These are phyloP conservation scores for Globisporangium cystogenes DNA, from an alignment of 352 stramenopile species.

Conservation along the genomic window DNA sequence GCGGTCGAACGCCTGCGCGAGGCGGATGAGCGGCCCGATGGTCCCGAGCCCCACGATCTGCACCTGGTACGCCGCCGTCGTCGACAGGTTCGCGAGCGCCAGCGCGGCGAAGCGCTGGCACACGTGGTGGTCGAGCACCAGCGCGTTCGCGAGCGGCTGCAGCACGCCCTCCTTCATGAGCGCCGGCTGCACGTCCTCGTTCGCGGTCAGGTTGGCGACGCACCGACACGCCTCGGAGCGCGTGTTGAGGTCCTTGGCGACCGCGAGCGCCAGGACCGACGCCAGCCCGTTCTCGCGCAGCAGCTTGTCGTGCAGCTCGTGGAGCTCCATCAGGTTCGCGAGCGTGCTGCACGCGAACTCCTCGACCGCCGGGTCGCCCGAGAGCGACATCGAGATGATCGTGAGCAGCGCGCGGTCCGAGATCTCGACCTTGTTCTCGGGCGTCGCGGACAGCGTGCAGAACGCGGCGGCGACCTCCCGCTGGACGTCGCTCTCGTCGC, in stretches of 20 bases:
- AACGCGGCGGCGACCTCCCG: slow-evolving; percentile 91
- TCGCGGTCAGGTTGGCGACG: slow-evolving; percentile 94
- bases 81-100: slow-evolving; percentile 93
- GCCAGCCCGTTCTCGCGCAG: slow-evolving; percentile 92
- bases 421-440: slow-evolving; percentile 96
- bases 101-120: slow-evolving; percentile 92
- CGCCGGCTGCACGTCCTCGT: slow-evolving; percentile 89
- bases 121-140: slow-evolving; percentile 89
- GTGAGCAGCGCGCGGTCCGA: slow-evolving; percentile 92
- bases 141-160: slow-evolving; percentile 84
- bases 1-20: slow-evolving; percentile 85
- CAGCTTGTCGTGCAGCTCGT: slow-evolving; percentile 93
- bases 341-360: slow-evolving; percentile 92
- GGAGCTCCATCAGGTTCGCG: slow-evolving; percentile 94
- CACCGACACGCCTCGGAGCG: slow-evolving; percentile 89
- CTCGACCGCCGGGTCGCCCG: slow-evolving; percentile 87
- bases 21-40: slow-evolving; percentile 85
- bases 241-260: slow-evolving; percentile 88
- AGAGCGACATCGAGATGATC: slow-evolving; percentile 93
- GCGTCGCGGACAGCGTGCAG: slow-evolving; percentile 92
- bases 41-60: slow-evolving; percentile 94
- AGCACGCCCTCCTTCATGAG: slow-evolving; percentile 92
- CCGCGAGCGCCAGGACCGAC: slow-evolving; percentile 89
- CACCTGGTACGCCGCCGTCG: slow-evolving; percentile 90
- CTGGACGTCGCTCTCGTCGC: slow-evolving; percentile 89